A percentile compares a stretch with the other conserved stretches of the same genome.
Evolutionary conservation across 129 eudicot genomes (phyloP).

Genomic region (Chrysanthemum lavandulifolium): DNA sequence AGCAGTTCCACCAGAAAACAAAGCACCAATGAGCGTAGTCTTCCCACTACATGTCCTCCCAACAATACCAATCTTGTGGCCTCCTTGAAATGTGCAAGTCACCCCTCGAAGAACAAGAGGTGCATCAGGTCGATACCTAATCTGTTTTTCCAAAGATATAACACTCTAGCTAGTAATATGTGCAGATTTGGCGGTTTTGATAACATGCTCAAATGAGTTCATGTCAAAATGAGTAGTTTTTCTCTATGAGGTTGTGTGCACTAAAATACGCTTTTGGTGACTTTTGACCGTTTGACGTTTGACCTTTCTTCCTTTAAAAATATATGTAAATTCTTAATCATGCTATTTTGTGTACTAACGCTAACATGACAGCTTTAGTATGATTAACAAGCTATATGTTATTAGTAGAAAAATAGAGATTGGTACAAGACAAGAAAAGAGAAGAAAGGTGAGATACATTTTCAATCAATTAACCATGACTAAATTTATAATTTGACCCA

Average conservation of each 20-base stretch:
- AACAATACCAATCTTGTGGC: constrained; percentile 68
- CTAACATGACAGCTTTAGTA: no score
- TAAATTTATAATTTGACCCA: neutral
- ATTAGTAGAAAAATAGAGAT: no score
- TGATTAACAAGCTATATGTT: no score
- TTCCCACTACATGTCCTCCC: constrained; percentile 78
- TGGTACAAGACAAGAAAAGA: no score
- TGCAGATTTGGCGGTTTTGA: no score
- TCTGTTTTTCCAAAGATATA: constrained; percentile 31
- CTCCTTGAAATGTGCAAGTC: constrained; percentile 55
- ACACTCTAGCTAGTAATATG: no score
- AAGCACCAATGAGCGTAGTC: constrained; percentile 59
- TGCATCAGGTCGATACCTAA: constrained; percentile 54
- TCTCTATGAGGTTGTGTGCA: no score
- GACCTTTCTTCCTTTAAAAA: no score
- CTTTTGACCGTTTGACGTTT: neutral
- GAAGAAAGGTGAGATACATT: no score
- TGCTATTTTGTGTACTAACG: no score
- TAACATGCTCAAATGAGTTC: neutral
- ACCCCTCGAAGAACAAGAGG: constrained; percentile 65
- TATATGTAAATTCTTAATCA: no score
- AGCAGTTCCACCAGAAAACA: constrained; percentile 61
- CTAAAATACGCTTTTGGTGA: neutral
- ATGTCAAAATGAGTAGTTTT: neutral
- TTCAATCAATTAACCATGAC: no score